These are phyloP conservation scores for Coccomyxa sp. DNA, from an alignment of 139 green algal genomes.

Conservation along the genomic window DNA sequence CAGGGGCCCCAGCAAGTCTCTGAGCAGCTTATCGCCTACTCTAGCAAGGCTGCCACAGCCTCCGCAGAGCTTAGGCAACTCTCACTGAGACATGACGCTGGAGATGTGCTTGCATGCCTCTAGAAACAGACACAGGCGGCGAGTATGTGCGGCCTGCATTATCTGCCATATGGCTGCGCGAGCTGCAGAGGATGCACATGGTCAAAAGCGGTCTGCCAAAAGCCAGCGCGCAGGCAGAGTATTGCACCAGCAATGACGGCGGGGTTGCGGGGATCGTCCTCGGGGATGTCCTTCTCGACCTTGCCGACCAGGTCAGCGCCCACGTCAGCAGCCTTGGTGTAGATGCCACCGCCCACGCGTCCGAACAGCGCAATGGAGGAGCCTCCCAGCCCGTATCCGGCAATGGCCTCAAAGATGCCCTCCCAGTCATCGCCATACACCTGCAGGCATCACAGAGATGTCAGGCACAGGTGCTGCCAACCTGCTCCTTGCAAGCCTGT, in stretches of 20 bases:
- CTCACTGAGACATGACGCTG: too few species aligned
- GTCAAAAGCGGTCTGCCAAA: neutral
- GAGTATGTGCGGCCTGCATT: too few species aligned
- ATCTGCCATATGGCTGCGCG: too few species aligned
- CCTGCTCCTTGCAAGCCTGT: too few species aligned
- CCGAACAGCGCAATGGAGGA: conserved; percentile 97
- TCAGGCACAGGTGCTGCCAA: too few species aligned
- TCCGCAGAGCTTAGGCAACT: too few species aligned
- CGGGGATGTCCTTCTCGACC: conserved; percentile 97
- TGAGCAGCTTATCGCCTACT: neutral
- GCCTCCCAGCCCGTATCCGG: conserved; percentile 94
- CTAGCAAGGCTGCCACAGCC: too few species aligned
- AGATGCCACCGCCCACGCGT: conserved; percentile 94
- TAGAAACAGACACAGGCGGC: too few species aligned
- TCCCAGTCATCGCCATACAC: conserved; percentile 91
- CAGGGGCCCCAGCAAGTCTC: too few species aligned
- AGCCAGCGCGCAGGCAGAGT: neutral
- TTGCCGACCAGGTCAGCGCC: conserved; percentile 98
- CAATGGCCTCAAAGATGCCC: conserved; percentile 93
- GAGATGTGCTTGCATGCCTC: too few species aligned
- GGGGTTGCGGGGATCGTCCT: conserved; percentile 98
- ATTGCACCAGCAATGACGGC: conserved; percentile 89
- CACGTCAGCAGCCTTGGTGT: conserved; percentile 98
- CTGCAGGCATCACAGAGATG: conserved; percentile 24
- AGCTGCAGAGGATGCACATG: too few species aligned